These are phyloP conservation scores for Fusarium torreyae DNA, from an alignment of 2,329 filamentous ascomycete genomes.

Conservation along the genomic window DNA sequence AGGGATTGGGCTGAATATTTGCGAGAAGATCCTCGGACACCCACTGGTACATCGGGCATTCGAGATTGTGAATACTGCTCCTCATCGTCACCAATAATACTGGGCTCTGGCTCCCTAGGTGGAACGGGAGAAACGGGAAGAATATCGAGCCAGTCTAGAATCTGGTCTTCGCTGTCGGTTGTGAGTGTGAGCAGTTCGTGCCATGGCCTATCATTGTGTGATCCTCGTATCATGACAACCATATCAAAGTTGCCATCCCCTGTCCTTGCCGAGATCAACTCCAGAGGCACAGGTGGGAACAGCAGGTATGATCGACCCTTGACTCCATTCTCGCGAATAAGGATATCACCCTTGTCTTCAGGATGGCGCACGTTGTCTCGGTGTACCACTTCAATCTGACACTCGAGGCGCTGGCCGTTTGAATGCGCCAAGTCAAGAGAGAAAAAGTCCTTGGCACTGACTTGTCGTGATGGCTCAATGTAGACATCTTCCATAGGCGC, in stretches of 20 bases:
- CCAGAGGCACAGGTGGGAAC: slow-evolving; percentile 87
- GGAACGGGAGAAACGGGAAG: slow-evolving; percentile 70
- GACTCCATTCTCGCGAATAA: slow-evolving; percentile 90
- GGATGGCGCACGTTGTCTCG: slow-evolving; percentile 82
- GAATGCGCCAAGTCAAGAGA: slow-evolving; percentile 88
- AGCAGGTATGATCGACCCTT: slow-evolving; percentile 83
- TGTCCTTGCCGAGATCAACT: slow-evolving; percentile 82
- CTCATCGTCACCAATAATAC: slow-evolving; percentile 51
- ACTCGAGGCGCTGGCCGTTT: slow-evolving; percentile 89
- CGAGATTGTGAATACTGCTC: slow-evolving; percentile 39
- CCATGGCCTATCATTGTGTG: slow-evolving; percentile 78
- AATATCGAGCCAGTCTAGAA: slow-evolving; percentile 89
- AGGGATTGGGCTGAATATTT: slow-evolving; percentile 46
- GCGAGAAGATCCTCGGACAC: slow-evolving; percentile 48
- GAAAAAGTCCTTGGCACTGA: slow-evolving; percentile 92
- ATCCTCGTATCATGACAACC: slow-evolving; percentile 88
- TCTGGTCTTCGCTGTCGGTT: slow-evolving; percentile 82
- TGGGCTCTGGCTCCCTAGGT: slow-evolving; percentile 58
- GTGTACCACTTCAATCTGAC: slow-evolving; percentile 88
- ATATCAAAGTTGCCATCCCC: slow-evolving; percentile 81
- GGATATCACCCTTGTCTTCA: slow-evolving; percentile 82
- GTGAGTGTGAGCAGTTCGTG: slow-evolving; percentile 85
- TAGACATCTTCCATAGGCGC: slow-evolving; percentile 77
- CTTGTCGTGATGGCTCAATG: slow-evolving; percentile 84
- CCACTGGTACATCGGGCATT: slow-evolving; percentile 53